A percentile compares a stretch with the other conserved stretches of the same genome.
Evolutionary conservation across 2,329 filamentous ascomycete species (phyloP).

Genomic region (Aspergillus spinulosporus): DNA sequence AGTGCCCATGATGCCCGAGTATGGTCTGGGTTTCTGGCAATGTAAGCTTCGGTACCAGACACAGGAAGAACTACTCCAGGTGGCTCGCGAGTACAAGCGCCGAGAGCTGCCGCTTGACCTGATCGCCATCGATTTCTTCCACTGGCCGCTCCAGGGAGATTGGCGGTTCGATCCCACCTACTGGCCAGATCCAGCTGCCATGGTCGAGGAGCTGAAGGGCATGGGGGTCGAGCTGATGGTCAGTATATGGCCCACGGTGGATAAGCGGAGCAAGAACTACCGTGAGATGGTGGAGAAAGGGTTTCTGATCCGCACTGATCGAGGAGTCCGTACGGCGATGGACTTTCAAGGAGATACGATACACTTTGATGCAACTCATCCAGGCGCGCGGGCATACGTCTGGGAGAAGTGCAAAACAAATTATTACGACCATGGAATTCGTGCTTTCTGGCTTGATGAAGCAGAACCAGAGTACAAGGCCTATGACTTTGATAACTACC

Average conservation of each 20-base stretch:
- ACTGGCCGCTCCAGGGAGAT: constrained; percentile 67
- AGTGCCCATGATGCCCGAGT: constrained; percentile 68
- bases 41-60: constrained; percentile 67
- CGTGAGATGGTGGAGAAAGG: constrained; percentile 62
- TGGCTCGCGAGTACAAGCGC: constrained; percentile 61
- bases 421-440: constrained; percentile 63
- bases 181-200: constrained; percentile 66
- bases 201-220: constrained; percentile 61
- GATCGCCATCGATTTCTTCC: constrained; percentile 69
- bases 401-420: constrained; percentile 62
- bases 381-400: constrained; percentile 57
- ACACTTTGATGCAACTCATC: constrained; percentile 66
- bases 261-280: constrained; percentile 60
- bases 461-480: constrained; percentile 64
- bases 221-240: constrained; percentile 67
- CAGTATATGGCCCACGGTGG: constrained; percentile 68
- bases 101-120: constrained; percentile 61
- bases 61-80: constrained; percentile 61
- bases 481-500: constrained; percentile 68
- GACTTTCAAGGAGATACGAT: constrained; percentile 60
- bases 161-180: constrained; percentile 66
- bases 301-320: constrained; percentile 60
- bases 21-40: constrained; percentile 68
- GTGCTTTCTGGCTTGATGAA: constrained; percentile 68
- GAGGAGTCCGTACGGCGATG: constrained; percentile 60